A percentile compares a stretch with the other conserved stretches of the same genome.
Evolutionary conservation across 768 basidiomycete species (phyloP).

Genomic region (Rhizopogon rudus): DNA sequence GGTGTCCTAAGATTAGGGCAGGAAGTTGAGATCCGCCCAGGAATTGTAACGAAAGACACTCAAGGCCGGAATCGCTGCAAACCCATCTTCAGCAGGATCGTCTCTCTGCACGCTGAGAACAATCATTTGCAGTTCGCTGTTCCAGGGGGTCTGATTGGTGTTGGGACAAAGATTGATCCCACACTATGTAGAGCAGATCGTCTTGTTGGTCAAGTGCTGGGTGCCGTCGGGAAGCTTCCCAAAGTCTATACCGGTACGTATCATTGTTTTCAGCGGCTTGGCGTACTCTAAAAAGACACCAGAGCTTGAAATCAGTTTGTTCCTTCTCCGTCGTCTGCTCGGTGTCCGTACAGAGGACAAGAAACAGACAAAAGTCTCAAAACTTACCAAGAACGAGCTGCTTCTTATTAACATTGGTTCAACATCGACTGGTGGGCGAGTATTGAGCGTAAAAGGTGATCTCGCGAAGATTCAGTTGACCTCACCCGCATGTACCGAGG

Average conservation of each 20-base stretch:
- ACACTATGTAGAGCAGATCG: slow-evolving; percentile 96
- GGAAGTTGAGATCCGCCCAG: slow-evolving; percentile 96
- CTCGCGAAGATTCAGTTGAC: slow-evolving; percentile 93
- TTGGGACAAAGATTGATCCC: slow-evolving; percentile 94
- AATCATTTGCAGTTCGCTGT: slow-evolving; percentile 94
- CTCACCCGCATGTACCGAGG: slow-evolving; percentile 91
- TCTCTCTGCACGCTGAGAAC: slow-evolving; percentile 91
- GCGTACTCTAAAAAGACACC: not conserved
- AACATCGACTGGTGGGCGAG: slow-evolving; percentile 94
- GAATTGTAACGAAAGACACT: slow-evolving; percentile 93
- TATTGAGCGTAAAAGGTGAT: slow-evolving; percentile 91
- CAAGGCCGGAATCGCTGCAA: slow-evolving; percentile 87
- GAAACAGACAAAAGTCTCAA: slow-evolving; percentile 95
- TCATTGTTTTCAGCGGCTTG: not conserved
- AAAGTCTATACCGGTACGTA: slow-evolving; percentile 80
- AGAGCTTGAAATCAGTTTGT: slow-evolving; percentile 92
- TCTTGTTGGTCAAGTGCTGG: slow-evolving; percentile 93
- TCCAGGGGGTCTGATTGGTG: slow-evolving; percentile 96
- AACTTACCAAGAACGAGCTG: slow-evolving; percentile 87
- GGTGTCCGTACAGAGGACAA: slow-evolving; percentile 99
- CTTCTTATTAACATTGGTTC: slow-evolving; percentile 97
- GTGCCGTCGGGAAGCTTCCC: slow-evolving; percentile 90
- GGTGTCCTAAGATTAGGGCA: slow-evolving; percentile 87
- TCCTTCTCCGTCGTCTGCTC: slow-evolving; percentile 92
- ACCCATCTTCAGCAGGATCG: slow-evolving; percentile 89